These are phyloP conservation scores for Trichoderma arundinaceum DNA, from an alignment of 2,329 filamentous ascomycete species.

Conservation along the genomic window DNA sequence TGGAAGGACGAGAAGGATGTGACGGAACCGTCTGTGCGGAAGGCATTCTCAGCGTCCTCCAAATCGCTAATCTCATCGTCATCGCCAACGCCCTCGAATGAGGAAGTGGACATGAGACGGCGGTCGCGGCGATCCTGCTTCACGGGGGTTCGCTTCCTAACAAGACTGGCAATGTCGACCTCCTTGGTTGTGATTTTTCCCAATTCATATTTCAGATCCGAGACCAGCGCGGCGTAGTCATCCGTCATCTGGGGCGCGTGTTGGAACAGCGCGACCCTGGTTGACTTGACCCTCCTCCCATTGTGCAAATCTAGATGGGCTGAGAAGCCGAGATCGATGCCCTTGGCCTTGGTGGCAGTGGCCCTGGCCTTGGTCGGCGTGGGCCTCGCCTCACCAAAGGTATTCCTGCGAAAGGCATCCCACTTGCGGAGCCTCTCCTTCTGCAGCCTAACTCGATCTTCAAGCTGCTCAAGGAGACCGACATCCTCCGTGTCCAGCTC, in stretches of 20 bases:
- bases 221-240: conserved; percentile 54
- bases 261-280: conserved; percentile 38
- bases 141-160: conserved; percentile 13
- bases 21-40: conserved; percentile 35
- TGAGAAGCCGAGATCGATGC: conserved; percentile 61
- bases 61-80: conserved; percentile 56
- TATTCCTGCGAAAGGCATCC: conserved; percentile 67
- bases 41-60: conserved; percentile 51
- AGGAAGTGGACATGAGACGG: conserved; percentile 25
- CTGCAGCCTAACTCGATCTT: conserved; percentile 70
- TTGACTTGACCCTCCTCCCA: conserved; percentile 39
- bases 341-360: conserved; percentile 42
- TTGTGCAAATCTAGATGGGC: conserved; percentile 57
- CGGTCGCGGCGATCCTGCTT: conserved; percentile 31
- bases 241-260: conserved; percentile 40
- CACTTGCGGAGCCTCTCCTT: conserved; percentile 72
- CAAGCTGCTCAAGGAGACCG: conserved; percentile 72
- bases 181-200: conserved; percentile 37
- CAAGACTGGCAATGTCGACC: conserved; percentile 21
- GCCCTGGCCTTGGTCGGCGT: conserved; percentile 37
- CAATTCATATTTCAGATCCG: conserved; percentile 51
- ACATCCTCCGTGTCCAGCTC: conserved; percentile 59
- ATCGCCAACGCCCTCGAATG: conserved; percentile 24
- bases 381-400: conserved; percentile 47
- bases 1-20: conserved; percentile 38